Percentiles rank a stretch among this genome's conserved stretches.
Evolutionary conservation across 202 grass and related monocot species (phyloP).

Genomic region (Tripidium arundinaceum): DNA sequence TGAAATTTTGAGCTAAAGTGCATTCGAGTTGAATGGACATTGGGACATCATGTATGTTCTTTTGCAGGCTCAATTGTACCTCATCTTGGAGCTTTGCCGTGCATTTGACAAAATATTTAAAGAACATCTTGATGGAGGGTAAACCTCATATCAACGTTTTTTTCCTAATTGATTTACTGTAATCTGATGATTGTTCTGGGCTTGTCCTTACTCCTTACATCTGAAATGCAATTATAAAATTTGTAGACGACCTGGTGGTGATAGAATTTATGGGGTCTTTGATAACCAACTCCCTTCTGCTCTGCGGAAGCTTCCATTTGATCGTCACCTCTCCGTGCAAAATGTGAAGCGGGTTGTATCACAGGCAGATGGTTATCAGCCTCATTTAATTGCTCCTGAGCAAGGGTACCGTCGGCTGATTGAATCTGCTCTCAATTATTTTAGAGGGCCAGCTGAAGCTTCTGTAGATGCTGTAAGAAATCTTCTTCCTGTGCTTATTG

Average conservation of each 20-base stretch:
- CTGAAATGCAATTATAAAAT: slow-evolving; percentile 30
- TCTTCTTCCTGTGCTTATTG: not conserved
- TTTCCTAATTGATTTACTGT: not conserved
- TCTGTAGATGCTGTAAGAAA: slow-evolving; percentile 92
- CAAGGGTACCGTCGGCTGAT: slow-evolving; percentile 94
- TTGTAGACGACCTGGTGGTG: slow-evolving; percentile 78
- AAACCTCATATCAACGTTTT: slow-evolving; percentile 18
- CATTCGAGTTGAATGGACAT: not conserved
- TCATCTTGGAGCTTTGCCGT: slow-evolving; percentile 88
- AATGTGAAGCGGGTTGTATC: slow-evolving; percentile 89
- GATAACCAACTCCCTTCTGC: slow-evolving; percentile 87
- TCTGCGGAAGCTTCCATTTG: slow-evolving; percentile 89
- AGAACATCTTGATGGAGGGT: slow-evolving; percentile 98
- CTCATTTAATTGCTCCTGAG: slow-evolving; percentile 96
- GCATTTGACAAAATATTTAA: slow-evolving; percentile 98
- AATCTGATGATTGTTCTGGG: not conserved
- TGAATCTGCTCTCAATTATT: slow-evolving; percentile 86
- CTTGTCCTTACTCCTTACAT: not conserved
- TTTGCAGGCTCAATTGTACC: slow-evolving; percentile 84
- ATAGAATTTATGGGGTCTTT: slow-evolving; percentile 91
- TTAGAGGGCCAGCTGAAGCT: slow-evolving; percentile 95
- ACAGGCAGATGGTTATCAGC: slow-evolving; percentile 95
- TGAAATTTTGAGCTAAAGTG: slow-evolving; percentile 17
- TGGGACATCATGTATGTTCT: slow-evolving; percentile 8
- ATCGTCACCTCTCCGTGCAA: slow-evolving; percentile 68